Evolutionary conservation across 2,329 filamentous ascomycete species (phyloP), one percentile per base, ranked within the genome.

Genomic region (Mycocentrospora acerina): DNA sequence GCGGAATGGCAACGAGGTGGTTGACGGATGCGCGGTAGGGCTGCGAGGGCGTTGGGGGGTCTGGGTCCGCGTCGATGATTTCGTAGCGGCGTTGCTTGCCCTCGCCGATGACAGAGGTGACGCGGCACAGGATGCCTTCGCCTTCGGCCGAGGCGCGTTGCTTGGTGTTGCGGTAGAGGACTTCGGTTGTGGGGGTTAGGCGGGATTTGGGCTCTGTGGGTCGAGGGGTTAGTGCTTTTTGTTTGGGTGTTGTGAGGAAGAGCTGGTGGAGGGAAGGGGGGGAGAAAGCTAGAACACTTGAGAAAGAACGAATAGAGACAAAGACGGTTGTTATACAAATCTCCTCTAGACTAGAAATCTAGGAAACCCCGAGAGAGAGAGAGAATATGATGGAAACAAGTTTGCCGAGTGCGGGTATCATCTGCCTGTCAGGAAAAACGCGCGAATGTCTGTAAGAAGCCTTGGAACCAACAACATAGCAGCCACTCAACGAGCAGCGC

Each of bases 41-140:
- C 9, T 58, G 54, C 2, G 59, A 56, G 2, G 68, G 68, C 10
- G 59, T 59, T 1, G 62, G 62, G 1, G 64, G 62, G 18, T 72
- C 69, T 1, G 69, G 68, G 37, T 77, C 74, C 9, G 70, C 65
- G 47, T 77, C 74, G 44, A 74, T 73, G 40, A 77, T 74, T 52
- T 77, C 74, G 60, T 77, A 77, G 42, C 73, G 71, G 16, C 74
- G 70, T 51, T 76, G 73, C 45, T 76, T 77, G 40, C 73, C 74
- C 48, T 77, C 74, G 41, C 74, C 74, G 17, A 76, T 75, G n/a
- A 77, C 72, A 22, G 63, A 62, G 4, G 74, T 76, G 29, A 77
- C 71, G 37, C 68, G 66, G 56, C 73, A 76, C 15, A 77, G 65
- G 24, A 76, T 76, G 41, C 74, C 74, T 60, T 76, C 73, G 51